phyloP scores from a whole-genome alignment of 2,329 filamentous ascomycete genomes.

The Annulohypoxylon truncatum region DNA sequence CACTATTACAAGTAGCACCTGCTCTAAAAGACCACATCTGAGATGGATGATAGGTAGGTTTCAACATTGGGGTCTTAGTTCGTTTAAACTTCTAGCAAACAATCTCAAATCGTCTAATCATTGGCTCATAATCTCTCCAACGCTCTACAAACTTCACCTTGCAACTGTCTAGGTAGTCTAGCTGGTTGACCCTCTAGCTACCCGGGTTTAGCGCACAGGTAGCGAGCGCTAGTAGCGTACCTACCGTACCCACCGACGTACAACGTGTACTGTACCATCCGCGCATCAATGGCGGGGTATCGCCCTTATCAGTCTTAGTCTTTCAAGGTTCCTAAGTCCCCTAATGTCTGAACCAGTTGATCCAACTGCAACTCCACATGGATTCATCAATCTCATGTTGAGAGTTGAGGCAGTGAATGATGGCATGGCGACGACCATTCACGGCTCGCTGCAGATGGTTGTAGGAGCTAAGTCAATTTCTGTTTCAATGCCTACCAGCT shows the following conservation, averaged over 20 bases:
- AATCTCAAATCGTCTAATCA: slow-evolving; percentile 3
- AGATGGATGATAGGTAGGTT: background rate
- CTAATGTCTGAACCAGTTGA: slow-evolving; percentile 25
- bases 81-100: slow-evolving; percentile 6
- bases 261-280: slow-evolving; percentile 29
- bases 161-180: no score
- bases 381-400: slow-evolving; percentile 39
- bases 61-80: slow-evolving; percentile 3
- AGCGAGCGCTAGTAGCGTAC: background rate
- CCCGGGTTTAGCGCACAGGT: background rate
- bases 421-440: slow-evolving; percentile 32
- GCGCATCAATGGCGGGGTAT: slow-evolving; percentile 38
- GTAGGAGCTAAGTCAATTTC: slow-evolving; percentile 35
- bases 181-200: background rate
- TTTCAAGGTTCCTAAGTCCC: slow-evolving; percentile 16
- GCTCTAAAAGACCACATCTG: background rate
- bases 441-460: slow-evolving; percentile 40
- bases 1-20: background rate
- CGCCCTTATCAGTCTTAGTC: slow-evolving; percentile 37
- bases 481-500: slow-evolving; percentile 34
- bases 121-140: background rate
- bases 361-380: slow-evolving; percentile 31
- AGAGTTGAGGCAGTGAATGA: slow-evolving; percentile 23
- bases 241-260: slow-evolving; percentile 16
- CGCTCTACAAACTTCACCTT: background rate